Evolutionary conservation across 352 stramenopile genomes (phyloP), one percentile per base, ranked within the genome.

Genomic region (Albugo candida): DNA sequence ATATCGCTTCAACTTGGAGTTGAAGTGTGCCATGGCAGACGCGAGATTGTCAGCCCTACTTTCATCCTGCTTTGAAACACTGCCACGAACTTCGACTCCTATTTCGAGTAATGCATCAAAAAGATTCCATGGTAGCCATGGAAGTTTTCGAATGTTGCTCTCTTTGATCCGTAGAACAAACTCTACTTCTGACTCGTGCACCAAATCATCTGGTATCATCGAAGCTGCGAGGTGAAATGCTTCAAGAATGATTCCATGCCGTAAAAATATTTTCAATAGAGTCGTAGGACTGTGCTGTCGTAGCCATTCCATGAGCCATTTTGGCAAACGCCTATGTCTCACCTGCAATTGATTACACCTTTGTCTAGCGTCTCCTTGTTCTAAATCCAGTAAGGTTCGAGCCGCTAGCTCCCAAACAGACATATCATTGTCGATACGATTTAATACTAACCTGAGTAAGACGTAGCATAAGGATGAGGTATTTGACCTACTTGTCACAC

Each of bases 61-160:
- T 31, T 10, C 24, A 31, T 31, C 24, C 8, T 31, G 3, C 8
- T 31, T 31, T 31, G 24, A 8, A 31, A 31, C 44, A 41, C 54
- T 56, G 13, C 47, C 65, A 36, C 82, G 35, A 35, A 64, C 63
- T 6, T 60, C 61, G 16, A 64, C 46, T 12, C 54, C 61, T 13
- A 68, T 59, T 45, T 83, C 67, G 16, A 86, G 51, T 41, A 83
- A 49, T 11, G 48, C 56, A 42, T 86, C 74, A 16, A 86, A 61
- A 1, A 83, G 52, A 36, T 68, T 81, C 58, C 79, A 83, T 2
- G 73, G 71, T 21, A 86, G 64, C 67, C 67, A 86, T 11, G 70
- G 65, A 10, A 80, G 49, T n/a, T 57, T 52, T 0, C 50, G 51
- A 18, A 37, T 45, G 11, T 53, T 51, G 13, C 56, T 17, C 5